Evolutionary conservation across 768 basidiomycete species (phyloP), one percentile per base, ranked within the genome.

Genomic region (Tubosaeta sp.): DNA sequence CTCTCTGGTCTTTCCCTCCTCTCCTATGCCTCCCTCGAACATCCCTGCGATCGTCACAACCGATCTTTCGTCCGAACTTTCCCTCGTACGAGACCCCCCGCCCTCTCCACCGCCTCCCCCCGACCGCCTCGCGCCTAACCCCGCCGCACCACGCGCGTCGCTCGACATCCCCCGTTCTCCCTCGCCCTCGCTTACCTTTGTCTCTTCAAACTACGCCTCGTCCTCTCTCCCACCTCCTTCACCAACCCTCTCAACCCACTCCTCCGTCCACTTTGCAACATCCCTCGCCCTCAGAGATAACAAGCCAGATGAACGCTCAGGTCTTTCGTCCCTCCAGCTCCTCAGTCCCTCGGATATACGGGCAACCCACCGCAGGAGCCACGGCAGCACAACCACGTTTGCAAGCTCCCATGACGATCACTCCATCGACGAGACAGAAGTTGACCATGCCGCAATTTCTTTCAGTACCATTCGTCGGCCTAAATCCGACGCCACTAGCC

Each of bases 181-280:
- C 8, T 69, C 71, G 0, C 60, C 70, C 1, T 62, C 67, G 14
- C 59, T 68, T 0, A 65, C 66, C 0, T 58, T 56, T 3, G 66
- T 74, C 1, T 71, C 72, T 7, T 74, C 71, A 0, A 72, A 76
- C n/a, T 77, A 77, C 40, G 73, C 69, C 32, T 69, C 71, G 21
- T 76, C 67, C 1, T 60, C 66, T 8, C 51, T 53, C 9, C 65
- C 68, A 1, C 89, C 89, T 0, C 87, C 89, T 0, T 91, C 89
- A 0, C 90, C 89, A 1, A 90, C 89, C 0, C 74, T 88, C 10
- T 88, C 90, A 0, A 79, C 75, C 3, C 76, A 73, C 14, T 86
- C 85, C 3, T 81, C 81, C 0, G 76, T 79, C 0, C 79, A 82
- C 30, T 89, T 85, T 52, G 67, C 66, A 1, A 77, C 79, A 3